These are phyloP conservation scores for Apiospora phragmitis DNA, from an alignment of 2,329 filamentous ascomycete genomes.

Conservation along the genomic window DNA sequence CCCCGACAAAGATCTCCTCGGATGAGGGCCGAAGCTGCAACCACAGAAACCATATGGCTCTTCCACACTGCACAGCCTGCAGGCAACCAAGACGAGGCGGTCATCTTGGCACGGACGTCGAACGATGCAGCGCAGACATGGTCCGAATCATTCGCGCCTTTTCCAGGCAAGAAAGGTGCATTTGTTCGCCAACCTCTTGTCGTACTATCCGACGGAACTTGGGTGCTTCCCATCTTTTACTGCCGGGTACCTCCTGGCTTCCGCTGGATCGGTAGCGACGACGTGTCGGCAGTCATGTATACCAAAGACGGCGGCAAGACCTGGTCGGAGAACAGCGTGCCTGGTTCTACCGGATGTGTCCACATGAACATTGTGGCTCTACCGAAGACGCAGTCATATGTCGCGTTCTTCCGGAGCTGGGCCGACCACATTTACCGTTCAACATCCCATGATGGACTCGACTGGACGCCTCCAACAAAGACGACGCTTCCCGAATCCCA, in stretches of 20 bases:
- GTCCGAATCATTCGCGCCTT: slow-evolving; percentile 33
- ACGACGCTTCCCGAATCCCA: slow-evolving; percentile 44
- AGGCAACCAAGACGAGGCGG: slow-evolving; percentile 43
- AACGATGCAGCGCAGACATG: slow-evolving; percentile 37
- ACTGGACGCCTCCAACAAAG: slow-evolving; percentile 37
- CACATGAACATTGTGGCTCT: slow-evolving; percentile 44
- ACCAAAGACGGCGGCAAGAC: slow-evolving; percentile 38
- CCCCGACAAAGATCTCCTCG: slow-evolving; percentile 36
- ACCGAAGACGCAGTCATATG: slow-evolving; percentile 26
- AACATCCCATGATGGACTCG: slow-evolving; percentile 38
- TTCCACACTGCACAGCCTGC: slow-evolving; percentile 46
- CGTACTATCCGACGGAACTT: slow-evolving; percentile 36
- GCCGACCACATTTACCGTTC: slow-evolving; percentile 44
- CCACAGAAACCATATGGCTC: slow-evolving; percentile 38
- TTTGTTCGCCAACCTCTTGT: slow-evolving; percentile 44
- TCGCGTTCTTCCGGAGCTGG: slow-evolving; percentile 45
- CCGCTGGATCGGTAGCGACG: slow-evolving; percentile 45
- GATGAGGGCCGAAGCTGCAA: slow-evolving; percentile 41
- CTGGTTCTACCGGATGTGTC: slow-evolving; percentile 38
- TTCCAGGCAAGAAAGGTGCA: slow-evolving; percentile 34
- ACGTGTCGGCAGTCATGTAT: slow-evolving; percentile 40
- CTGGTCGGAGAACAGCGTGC: slow-evolving; percentile 39
- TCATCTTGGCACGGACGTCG: slow-evolving; percentile 38
- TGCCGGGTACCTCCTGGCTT: slow-evolving; percentile 40
- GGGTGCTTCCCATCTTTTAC: slow-evolving; percentile 44